A percentile compares a stretch with the other conserved stretches of the same genome.
Evolutionary conservation across 352 stramenopile genomes (phyloP).

Genomic region (Globisporangium mamillatum): DNA sequence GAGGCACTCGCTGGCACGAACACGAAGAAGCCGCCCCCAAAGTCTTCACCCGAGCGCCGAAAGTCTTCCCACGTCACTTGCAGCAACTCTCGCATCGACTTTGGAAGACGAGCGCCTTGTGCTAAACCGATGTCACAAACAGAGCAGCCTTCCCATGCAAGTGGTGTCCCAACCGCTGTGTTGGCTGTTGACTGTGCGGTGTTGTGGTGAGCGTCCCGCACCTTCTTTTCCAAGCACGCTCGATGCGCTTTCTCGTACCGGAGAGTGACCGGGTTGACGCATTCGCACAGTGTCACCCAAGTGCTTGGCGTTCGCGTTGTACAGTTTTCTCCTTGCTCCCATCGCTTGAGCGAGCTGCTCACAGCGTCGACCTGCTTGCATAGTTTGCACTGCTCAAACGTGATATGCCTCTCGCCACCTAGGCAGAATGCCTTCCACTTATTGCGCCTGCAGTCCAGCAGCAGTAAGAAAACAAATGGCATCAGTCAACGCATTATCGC

Average conservation of each 20-base stretch:
- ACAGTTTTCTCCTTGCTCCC: constrained; percentile 33
- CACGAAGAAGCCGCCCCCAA: constrained; percentile 41
- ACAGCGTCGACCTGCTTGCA: constrained; percentile 35
- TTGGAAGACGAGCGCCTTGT: constrained; percentile 22
- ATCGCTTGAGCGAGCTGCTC: constrained; percentile 19
- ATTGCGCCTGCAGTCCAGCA: constrained; percentile 5
- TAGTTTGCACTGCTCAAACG: constrained; percentile 36
- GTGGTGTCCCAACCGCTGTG: neutral
- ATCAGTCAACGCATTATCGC: neutral
- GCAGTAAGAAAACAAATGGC: neutral
- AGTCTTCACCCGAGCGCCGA: constrained; percentile 23
- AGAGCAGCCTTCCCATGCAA: constrained; percentile 7
- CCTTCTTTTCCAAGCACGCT: constrained; percentile 26
- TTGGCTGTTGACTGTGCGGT: no score
- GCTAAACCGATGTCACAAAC: constrained; percentile 18
- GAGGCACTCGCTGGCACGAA: constrained; percentile 37
- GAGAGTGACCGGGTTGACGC: constrained; percentile 28
- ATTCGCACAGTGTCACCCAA: constrained; percentile 45
- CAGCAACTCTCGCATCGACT: constrained; percentile 26
- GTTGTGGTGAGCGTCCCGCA: neutral
- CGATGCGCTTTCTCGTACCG: constrained; percentile 28
- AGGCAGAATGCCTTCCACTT: constrained; percentile 35
- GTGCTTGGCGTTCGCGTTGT: constrained; percentile 29
- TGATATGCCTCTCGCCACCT: constrained; percentile 21
- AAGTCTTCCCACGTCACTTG: constrained; percentile 36